Conservation (phyloP, 768 basidiomycete genomes). For the Hypholoma sublateritium region DNA sequence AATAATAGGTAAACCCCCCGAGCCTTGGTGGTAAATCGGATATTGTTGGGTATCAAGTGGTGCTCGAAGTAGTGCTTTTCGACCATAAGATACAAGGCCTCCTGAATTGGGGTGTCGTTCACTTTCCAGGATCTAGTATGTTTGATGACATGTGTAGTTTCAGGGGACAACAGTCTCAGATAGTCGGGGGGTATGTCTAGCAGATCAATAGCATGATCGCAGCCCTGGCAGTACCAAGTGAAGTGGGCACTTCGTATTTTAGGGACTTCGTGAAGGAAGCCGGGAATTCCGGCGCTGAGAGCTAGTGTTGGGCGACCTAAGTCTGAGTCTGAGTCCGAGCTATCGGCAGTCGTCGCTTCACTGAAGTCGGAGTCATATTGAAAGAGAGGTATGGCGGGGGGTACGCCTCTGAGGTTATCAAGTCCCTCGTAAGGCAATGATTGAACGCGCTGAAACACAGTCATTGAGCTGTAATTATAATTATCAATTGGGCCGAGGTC, state of each 20-base stretch:
- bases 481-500: background rate
- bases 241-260: conserved; percentile 40
- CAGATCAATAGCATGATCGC: conserved; percentile 47
- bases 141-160: conserved; percentile 22
- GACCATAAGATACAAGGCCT: conserved; percentile 22
- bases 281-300: conserved; percentile 32
- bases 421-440: conserved; percentile 1
- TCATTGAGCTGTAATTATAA: background rate
- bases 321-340: conserved; percentile 37
- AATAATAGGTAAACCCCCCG: too few relatives aligned
- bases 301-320: conserved; percentile 2
- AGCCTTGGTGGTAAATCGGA: background rate
- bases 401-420: background rate
- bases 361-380: conserved; percentile 61
- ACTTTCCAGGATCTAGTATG: conserved; percentile 35
- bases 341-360: conserved; percentile 44
- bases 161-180: conserved; percentile 19
- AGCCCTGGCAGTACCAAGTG: conserved; percentile 55
- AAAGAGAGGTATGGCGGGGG: conserved; percentile 10
- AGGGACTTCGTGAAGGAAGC: conserved; percentile 34
- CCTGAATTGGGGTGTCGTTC: conserved; percentile 28
- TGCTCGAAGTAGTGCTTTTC: conserved; percentile 26
- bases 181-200: conserved; percentile 37
- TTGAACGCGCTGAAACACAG: background rate
- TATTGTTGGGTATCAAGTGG: conserved; percentile 4